phyloP scores from a whole-genome alignment of 192 early-diverging fungal genomes.

The Dispira simplex region DNA sequence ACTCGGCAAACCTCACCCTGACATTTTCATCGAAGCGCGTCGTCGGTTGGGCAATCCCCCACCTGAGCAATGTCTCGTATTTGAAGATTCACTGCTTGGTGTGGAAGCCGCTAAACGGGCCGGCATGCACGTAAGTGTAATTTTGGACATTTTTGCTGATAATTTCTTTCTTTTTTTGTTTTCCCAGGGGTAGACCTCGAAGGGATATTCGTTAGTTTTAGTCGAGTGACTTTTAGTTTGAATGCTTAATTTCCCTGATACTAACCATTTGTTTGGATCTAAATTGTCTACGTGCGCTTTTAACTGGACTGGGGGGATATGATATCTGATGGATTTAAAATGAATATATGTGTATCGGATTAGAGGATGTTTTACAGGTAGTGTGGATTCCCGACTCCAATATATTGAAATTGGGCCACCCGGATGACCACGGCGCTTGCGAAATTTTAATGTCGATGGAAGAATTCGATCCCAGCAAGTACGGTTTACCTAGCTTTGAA shows the following conservation, averaged over 20 bases:
- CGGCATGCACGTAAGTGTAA: constrained; percentile 43
- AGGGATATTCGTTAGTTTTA: too few relatives aligned
- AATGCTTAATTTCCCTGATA: too few relatives aligned
- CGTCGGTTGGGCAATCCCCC: constrained; percentile 31
- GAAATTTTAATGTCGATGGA: constrained; percentile 41
- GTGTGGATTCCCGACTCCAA: constrained; percentile 81
- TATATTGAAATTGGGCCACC: constrained; percentile 22
- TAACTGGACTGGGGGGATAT: too few relatives aligned
- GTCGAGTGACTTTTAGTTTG: too few relatives aligned
- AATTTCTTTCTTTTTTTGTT: too few relatives aligned
- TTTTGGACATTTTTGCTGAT: not conserved
- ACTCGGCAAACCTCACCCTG: constrained; percentile 80
- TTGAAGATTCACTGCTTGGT: constrained; percentile 82
- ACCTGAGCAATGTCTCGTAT: constrained; percentile 60
- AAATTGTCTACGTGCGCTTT: too few relatives aligned
- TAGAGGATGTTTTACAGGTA: constrained; percentile 21
- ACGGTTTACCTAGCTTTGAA: constrained; percentile 37
- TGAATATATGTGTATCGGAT: too few relatives aligned
- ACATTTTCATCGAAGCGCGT: constrained; percentile 71
- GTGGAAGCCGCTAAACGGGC: constrained; percentile 70
- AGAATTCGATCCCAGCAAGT: constrained; percentile 49
- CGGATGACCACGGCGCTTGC: constrained; percentile 31
- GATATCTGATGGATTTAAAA: too few relatives aligned
- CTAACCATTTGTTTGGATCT: too few relatives aligned
- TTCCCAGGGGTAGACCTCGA: too few relatives aligned